These are phyloP conservation scores for Plasmodium vivax DNA, from an alignment of 169 alveolate species.

Conservation along the genomic window DNA sequence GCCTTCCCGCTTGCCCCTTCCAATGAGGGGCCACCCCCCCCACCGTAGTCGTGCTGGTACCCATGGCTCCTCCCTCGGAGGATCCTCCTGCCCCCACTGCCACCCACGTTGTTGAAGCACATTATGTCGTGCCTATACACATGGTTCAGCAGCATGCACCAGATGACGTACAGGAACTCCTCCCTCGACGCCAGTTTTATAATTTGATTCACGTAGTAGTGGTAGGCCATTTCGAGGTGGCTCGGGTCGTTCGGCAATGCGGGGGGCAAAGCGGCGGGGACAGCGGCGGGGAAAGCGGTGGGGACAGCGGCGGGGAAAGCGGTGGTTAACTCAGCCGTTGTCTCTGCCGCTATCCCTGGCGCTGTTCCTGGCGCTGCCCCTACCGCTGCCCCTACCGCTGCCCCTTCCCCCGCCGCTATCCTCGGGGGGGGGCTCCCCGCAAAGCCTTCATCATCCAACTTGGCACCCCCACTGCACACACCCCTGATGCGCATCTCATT, in stretches of 20 bases:
- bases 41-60: background rate
- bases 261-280: background rate
- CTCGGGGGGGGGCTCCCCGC: background rate
- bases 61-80: background rate
- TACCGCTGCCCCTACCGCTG: too few species aligned
- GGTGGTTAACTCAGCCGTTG: background rate
- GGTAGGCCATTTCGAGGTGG: conserved; percentile 17
- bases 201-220: conserved; percentile 37
- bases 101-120: conserved; percentile 29
- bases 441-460: background rate
- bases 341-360: background rate
- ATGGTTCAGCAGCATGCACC: conserved; percentile 50
- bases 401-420: too few species aligned
- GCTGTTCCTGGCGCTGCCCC: too few species aligned
- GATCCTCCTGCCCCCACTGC: background rate
- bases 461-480: background rate
- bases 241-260: background rate
- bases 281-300: background rate
- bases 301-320: background rate
- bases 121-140: conserved; percentile 38
- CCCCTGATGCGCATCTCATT: conserved; percentile 4
- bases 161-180: conserved; percentile 50
- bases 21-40: too few species aligned
- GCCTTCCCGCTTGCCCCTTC: background rate
- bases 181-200: conserved; percentile 28